Evolutionary conservation across 345 rosid genomes (phyloP), one percentile per base, ranked within the genome.

Genomic region (Streptanthus diversifolius): DNA sequence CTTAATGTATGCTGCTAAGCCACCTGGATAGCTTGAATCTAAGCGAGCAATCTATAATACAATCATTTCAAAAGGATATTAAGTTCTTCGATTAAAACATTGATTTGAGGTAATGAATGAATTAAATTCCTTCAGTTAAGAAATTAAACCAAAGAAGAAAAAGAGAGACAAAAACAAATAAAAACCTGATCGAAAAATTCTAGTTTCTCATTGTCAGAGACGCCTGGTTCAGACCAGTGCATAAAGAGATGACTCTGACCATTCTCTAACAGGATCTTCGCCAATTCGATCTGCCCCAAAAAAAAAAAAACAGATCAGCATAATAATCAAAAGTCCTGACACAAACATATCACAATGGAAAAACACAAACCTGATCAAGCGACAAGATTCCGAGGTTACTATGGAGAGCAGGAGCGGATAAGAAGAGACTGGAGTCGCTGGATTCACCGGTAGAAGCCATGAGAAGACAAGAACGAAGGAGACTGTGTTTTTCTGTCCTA

Each of bases 21-120:
- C 97, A 13, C 96, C 97, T 5, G 96, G 99, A 81, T 91, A 95
- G 81, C 88, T 91, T 52, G 91, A 86, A 81, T 89, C 70, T 4
- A 95, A 79, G 30, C 75, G 85, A 78, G 82, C 84, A 73, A 89
- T 88, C 99, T 95, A 77, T n/a, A 32, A 64, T 32, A 9, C 43
- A 75, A 45, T 39, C 18, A 67, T 12, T 44, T 25, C 32, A 29
- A 63, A 41, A 17, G 33, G 2, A 37, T 36, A 19, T 10, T 56
- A 41, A 0, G 58, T 21, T 17, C 6, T 9, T 66, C 13, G 45
- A 27, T 47, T 22, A 13, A 47, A 47, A 60, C 54, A 18, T 18
- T 58, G 37, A 40, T 24, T 15, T 36, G 15, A 25, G 25, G 41
- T 24, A 9, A 44, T n/a, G 7, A 51, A 24, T 51, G 40, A 36